phyloP scores from a whole-genome alignment of 2,329 filamentous ascomycete genomes.

The Venturia oleaginea region DNA sequence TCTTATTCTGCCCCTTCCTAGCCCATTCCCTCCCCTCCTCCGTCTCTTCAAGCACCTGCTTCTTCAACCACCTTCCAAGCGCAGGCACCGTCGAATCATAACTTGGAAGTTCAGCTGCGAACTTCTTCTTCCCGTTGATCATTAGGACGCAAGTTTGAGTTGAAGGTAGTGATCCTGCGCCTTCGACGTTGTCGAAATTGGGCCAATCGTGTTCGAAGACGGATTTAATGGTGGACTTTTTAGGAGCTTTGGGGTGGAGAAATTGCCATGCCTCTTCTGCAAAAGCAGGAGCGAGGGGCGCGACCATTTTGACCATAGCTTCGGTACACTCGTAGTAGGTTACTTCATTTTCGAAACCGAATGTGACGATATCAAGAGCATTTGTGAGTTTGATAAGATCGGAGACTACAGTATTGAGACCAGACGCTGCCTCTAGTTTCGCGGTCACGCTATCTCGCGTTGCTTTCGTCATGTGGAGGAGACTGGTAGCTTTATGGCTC shows the following conservation, averaged over 20 bases:
- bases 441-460: conserved; percentile 58
- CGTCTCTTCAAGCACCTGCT: conserved; percentile 5
- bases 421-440: conserved; percentile 62
- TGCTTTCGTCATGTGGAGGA: conserved; percentile 46
- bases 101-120: background rate
- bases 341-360: background rate
- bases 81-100: background rate
- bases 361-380: conserved; percentile 19
- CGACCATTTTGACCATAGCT: conserved; percentile 58
- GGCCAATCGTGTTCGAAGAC: conserved; percentile 4
- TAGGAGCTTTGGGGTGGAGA: conserved; percentile 29
- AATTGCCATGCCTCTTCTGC: conserved; percentile 71
- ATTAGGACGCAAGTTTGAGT: conserved; percentile 4
- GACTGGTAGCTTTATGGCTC: conserved; percentile 31
- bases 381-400: conserved; percentile 79
- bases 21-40: conserved; percentile 1
- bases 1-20: background rate
- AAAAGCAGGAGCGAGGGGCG: conserved; percentile 71
- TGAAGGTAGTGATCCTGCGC: background rate
- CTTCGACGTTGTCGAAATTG: background rate
- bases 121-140: conserved; percentile 12
- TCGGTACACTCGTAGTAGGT: background rate
- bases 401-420: conserved; percentile 75
- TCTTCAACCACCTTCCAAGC: conserved; percentile 12
- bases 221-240: background rate